These are phyloP conservation scores for Auriscalpium orientale DNA, from an alignment of 768 basidiomycete genomes.

Conservation along the genomic window DNA sequence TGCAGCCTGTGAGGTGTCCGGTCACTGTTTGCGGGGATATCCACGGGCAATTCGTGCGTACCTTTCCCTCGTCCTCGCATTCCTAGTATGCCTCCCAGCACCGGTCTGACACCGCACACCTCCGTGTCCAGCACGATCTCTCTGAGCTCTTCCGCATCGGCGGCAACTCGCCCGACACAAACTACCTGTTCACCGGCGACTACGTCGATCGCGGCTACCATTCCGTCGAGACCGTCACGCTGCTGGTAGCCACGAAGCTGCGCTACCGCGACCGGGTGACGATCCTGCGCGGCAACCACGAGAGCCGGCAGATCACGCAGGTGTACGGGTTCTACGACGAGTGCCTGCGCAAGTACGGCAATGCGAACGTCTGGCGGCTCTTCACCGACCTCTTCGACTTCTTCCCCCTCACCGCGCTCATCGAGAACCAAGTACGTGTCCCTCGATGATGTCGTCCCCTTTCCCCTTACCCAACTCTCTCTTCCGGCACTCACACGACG, in stretches of 20 bases:
- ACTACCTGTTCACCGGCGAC: slow-evolving; percentile 99
- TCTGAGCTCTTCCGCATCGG: slow-evolving; percentile 98
- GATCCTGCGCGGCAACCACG: slow-evolving; percentile 97
- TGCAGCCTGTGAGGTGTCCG: slow-evolving; percentile 96
- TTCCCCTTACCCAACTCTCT: neutral
- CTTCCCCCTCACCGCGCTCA: slow-evolving; percentile 92
- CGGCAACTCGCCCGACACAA: slow-evolving; percentile 97
- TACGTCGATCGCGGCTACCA: slow-evolving; percentile 99
- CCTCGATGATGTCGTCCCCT: neutral
- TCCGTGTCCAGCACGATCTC: slow-evolving; percentile 81
- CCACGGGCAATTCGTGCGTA: slow-evolving; percentile 97
- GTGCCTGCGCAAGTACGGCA: slow-evolving; percentile 98
- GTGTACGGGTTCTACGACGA: slow-evolving; percentile 99
- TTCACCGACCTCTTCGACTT: slow-evolving; percentile 99
- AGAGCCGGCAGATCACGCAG: slow-evolving; percentile 98
- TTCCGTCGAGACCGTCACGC: slow-evolving; percentile 98
- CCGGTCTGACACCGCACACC: slow-evolving; percentile 9
- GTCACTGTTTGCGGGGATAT: slow-evolving; percentile 99
- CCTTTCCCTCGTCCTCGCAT: slow-evolving; percentile 10
- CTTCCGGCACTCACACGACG: neutral
- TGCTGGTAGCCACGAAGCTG: slow-evolving; percentile 94
- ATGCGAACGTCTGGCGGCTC: slow-evolving; percentile 99
- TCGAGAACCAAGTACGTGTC: slow-evolving; percentile 92
- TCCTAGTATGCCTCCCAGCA: neutral
- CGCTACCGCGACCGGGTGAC: slow-evolving; percentile 98